Evolutionary conservation across 805 yeast species (phyloP), one percentile per base, ranked within the genome.

Genomic region (Kuraishia capsulata): DNA sequence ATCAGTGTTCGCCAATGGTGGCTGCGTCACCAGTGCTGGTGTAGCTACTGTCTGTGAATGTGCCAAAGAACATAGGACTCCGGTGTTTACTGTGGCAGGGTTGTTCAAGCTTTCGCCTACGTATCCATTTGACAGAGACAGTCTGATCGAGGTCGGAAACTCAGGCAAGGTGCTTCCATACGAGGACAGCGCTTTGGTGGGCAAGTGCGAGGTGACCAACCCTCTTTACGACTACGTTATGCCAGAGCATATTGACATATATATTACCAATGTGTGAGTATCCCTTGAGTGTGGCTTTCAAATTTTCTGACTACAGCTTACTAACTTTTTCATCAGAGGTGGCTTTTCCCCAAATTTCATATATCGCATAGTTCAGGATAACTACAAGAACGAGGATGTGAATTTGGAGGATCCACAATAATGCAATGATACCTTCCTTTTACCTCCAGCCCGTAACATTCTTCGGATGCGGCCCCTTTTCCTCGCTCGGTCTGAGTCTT

Each of bases 261-360:
- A 83, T 58, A 85, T 92, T 51, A 90, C 98, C 9, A 90, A 92
- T 56, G 76, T 89, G 61, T 65, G 53, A 40, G 69, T 60, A 40
- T 44, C 19, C 6, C 16, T n/a, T n/a, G n/a, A n/a, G n/a, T n/a
- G n/a, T n/a, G n/a, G n/a, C 6, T 29, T 24, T 30, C 16, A 25
- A 4, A n/a, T 6, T 18, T 9, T 20, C 16, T n/a, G 28, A 35
- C 33, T 14, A 16, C 23, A 16, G 11, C 20, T n/a, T 36, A 42
- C 42, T 48, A 28, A n/a, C 35, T 28, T 16, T 18, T 40, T 45
- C 39, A 46, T n/a, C 41, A 49, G 59, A 38, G 98, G 97, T 36
- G 97, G 97, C 13, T 88, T 84, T 56, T 85, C 97, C 20, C 97
- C 98, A 35, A 86, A 90, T 50, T 92, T 92, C 63, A 83, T 92